Evolutionary conservation across 2,329 filamentous ascomycete species (phyloP).

Genomic region (Ophidiomyces ophidiicola): DNA sequence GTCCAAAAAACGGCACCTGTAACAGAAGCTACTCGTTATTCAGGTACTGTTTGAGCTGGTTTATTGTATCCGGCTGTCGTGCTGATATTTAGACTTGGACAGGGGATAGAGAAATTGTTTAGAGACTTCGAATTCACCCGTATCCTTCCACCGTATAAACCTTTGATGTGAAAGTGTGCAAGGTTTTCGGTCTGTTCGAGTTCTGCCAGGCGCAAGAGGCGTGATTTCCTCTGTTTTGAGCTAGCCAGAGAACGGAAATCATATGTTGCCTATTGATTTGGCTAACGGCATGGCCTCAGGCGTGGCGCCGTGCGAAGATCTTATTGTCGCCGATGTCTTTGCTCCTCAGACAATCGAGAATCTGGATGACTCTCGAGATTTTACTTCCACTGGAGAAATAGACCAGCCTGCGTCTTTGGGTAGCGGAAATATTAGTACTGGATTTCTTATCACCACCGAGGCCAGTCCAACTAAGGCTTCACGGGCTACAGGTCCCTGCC

Average conservation of each 20-base stretch:
- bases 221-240: not conserved
- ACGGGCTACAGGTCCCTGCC: not conserved
- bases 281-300: conserved; percentile 5
- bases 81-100: too few relatives aligned
- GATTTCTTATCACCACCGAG: conserved; percentile 13
- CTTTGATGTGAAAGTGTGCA: too few relatives aligned
- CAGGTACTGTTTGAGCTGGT: conserved; percentile 4
- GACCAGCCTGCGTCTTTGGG: not conserved
- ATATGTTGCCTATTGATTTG: conserved; percentile 7
- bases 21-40: conserved; percentile 6
- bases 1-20: conserved; percentile 6
- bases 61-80: not conserved
- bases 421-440: not conserved
- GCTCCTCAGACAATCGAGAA: conserved; percentile 13
- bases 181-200: not conserved
- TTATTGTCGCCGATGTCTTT: conserved; percentile 17
- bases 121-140: too few relatives aligned
- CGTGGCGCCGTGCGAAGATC: conserved; percentile 15
- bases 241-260: conserved; percentile 8
- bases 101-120: too few relatives aligned
- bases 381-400: not conserved
- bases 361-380: not conserved
- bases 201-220: not conserved
- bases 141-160: too few relatives aligned
- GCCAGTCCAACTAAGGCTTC: conserved; percentile 7